Evolutionary conservation across 441 rosid genomes (phyloP).

Genomic region (Adansonia madagascariensis): DNA sequence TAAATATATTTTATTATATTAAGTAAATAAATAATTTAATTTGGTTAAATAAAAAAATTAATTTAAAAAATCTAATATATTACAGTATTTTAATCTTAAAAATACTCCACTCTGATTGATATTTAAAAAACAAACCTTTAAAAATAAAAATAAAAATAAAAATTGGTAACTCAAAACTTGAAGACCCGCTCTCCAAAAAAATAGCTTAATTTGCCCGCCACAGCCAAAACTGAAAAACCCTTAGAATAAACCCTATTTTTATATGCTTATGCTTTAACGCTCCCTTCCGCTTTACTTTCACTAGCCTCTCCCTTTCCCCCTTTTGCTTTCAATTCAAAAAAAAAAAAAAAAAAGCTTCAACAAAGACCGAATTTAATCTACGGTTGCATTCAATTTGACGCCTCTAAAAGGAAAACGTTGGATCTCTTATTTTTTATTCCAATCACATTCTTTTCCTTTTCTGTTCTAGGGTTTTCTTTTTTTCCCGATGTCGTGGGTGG

Average conservation of each 20-base stretch:
- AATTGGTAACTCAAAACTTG: background rate
- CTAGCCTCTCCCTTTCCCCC: background rate
- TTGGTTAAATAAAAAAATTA: no score
- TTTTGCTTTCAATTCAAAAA: background rate
- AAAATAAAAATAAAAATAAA: background rate
- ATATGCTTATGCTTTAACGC: background rate
- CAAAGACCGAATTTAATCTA: background rate
- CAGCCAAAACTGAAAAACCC: background rate
- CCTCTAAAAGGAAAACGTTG: background rate
- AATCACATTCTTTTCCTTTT: background rate
- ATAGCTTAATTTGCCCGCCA: constrained; percentile 19
- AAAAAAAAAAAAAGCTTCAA: background rate
- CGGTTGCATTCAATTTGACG: background rate
- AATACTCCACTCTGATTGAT: no score
- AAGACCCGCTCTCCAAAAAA: constrained; percentile 8
- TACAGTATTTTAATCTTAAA: background rate
- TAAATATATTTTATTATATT: no score
- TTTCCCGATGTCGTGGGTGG: constrained; percentile 64
- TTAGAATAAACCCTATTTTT: constrained; percentile 13
- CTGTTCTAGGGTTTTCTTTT: constrained; percentile 2
- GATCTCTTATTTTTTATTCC: background rate
- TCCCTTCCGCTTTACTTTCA: background rate
- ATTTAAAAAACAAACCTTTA: no score
- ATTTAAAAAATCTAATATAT: no score
- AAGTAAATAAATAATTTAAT: no score